phyloP scores from a whole-genome alignment of 2,329 filamentous ascomycete genomes.

The Aspergillus novoparasiticus region DNA sequence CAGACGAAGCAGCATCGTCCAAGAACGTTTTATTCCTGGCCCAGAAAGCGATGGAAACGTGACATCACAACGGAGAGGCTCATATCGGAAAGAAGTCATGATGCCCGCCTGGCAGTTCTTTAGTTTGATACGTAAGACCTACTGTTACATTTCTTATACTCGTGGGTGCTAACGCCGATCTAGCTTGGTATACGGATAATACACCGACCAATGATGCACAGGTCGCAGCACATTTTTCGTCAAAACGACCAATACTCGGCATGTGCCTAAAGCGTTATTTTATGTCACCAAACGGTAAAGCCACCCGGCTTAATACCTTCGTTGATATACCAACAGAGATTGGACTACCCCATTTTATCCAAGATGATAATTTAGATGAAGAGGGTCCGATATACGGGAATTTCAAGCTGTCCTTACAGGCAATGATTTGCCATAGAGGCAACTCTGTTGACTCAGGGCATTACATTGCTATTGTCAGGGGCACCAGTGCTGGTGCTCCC shows the following conservation, averaged over 20 bases:
- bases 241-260: constrained; percentile 80
- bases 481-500: constrained; percentile 54
- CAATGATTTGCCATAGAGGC: constrained; percentile 89
- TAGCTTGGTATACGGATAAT: constrained; percentile 83
- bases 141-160: background rate
- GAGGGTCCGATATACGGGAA: constrained; percentile 75
- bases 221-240: constrained; percentile 84
- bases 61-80: constrained; percentile 38
- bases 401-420: constrained; percentile 90
- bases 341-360: constrained; percentile 83
- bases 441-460: constrained; percentile 85
- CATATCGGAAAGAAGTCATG: constrained; percentile 75
- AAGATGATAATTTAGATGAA: constrained; percentile 70
- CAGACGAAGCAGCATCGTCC: constrained; percentile 47
- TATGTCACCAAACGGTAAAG: constrained; percentile 68
- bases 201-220: constrained; percentile 70
- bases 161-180: constrained; percentile 34
- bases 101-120: constrained; percentile 99
- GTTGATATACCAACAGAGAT: constrained; percentile 91
- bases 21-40: constrained; percentile 46
- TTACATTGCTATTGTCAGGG: constrained; percentile 83
- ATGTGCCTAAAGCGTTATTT: constrained; percentile 92
- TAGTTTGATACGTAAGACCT: constrained; percentile 77
- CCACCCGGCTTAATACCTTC: constrained; percentile 74
- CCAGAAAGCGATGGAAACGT: constrained; percentile 46